These are phyloP conservation scores for Fusarium sp. DNA, from an alignment of 2,329 filamentous ascomycete genomes.

Conservation along the genomic window DNA sequence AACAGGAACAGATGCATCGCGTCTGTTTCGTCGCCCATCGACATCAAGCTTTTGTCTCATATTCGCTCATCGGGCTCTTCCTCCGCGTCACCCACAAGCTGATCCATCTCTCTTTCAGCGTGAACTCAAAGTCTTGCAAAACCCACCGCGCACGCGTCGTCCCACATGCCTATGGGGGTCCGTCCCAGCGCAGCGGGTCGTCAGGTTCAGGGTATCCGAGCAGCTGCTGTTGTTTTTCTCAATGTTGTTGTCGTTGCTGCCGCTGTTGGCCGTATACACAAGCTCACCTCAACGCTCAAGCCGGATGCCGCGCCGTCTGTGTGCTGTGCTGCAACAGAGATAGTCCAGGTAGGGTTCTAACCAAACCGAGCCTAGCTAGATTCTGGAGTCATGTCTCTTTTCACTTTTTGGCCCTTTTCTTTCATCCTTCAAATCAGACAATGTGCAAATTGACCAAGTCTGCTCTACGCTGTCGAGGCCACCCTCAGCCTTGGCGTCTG, in stretches of 20 bases:
- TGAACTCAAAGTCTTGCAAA: slow-evolving; percentile 11
- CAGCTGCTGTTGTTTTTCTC: slow-evolving; percentile 12
- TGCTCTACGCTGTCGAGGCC: slow-evolving; percentile 4
- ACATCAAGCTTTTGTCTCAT: slow-evolving; percentile 34
- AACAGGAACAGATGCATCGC: slow-evolving; percentile 27
- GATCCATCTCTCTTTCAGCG: slow-evolving; percentile 13
- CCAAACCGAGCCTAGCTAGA: slow-evolving; percentile 16
- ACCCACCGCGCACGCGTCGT: slow-evolving; percentile 27
- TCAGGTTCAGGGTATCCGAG: slow-evolving; percentile 14
- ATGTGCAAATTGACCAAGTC: slow-evolving; percentile 20
- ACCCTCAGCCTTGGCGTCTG: slow-evolving; percentile 9
- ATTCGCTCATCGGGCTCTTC: slow-evolving; percentile 25
- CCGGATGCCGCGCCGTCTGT: slow-evolving; percentile 40
- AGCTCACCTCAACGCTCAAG: slow-evolving; percentile 28
- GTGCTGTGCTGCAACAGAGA: slow-evolving; percentile 29
- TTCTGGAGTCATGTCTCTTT: slow-evolving; percentile 35
- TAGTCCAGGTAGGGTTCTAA: slow-evolving; percentile 20
- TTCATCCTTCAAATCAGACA: slow-evolving; percentile 25
- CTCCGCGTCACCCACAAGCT: slow-evolving; percentile 24
- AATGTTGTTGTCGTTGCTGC: slow-evolving; percentile 17
- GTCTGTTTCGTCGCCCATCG: slow-evolving; percentile 38
- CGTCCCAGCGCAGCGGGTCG: slow-evolving; percentile 34
- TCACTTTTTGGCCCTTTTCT: slow-evolving; percentile 36
- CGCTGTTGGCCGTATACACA: slow-evolving; percentile 15
- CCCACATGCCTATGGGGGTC: slow-evolving; percentile 17